Conservation (phyloP, 306 rosid species). For the Luffa aegyptiaca region DNA sequence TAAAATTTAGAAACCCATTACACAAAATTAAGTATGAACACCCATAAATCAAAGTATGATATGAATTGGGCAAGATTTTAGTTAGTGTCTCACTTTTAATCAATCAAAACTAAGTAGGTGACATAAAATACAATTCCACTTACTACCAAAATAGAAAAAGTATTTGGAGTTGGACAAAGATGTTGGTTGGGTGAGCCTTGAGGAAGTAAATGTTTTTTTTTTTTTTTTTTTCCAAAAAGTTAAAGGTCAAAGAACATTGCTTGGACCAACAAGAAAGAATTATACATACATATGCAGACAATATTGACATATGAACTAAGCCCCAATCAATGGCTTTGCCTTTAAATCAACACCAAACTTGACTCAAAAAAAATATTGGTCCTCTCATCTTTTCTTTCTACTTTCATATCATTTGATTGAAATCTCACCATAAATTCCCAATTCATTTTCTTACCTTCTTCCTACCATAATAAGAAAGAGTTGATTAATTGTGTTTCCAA, state of each 20-base stretch:
- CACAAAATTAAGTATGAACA: too few species aligned
- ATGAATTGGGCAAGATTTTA: too few species aligned
- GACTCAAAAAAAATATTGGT: neutral
- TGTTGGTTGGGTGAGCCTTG: neutral
- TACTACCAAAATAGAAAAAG: neutral
- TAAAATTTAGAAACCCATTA: too few species aligned
- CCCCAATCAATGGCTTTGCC: neutral
- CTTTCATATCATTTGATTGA: neutral
- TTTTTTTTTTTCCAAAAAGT: neutral
- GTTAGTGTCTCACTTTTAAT: neutral
- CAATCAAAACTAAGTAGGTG: neutral
- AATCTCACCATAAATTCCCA: neutral
- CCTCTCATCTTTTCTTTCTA: neutral
- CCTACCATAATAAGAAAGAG: neutral
- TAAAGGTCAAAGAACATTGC: neutral
- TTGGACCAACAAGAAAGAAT: neutral
- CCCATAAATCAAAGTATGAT: too few species aligned
- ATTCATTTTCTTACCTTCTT: neutral
- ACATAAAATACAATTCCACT: neutral
- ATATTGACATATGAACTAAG: constrained; percentile 3
- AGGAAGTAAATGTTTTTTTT: too few species aligned
- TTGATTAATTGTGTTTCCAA: neutral
- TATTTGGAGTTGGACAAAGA: neutral
- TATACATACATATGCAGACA: neutral
- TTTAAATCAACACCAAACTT: constrained; percentile 3